These are phyloP conservation scores for Blastobotrys arbuscula DNA, from an alignment of 1,139 yeast species.

Conservation along the genomic window DNA sequence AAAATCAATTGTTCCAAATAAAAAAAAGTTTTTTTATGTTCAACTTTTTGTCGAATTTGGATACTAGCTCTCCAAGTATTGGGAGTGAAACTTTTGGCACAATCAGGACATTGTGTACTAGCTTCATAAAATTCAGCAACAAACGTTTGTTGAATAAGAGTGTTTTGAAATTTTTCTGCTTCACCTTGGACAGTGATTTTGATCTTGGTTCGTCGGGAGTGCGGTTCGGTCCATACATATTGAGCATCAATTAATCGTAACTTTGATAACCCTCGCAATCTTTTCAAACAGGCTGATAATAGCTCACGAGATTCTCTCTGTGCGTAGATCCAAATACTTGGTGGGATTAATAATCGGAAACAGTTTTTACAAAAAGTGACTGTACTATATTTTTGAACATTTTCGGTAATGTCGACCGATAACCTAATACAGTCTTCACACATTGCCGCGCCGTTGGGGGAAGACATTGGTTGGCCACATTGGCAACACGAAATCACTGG, in stretches of 20 bases:
- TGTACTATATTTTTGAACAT: slow-evolving; percentile 89
- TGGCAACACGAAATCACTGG: slow-evolving; percentile 94
- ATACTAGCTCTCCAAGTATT: slow-evolving; percentile 99
- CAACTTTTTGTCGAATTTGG: slow-evolving; percentile 94
- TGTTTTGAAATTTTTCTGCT: slow-evolving; percentile 65
- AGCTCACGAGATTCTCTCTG: slow-evolving; percentile 89
- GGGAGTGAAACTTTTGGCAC: slow-evolving; percentile 94
- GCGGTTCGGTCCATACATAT: slow-evolving; percentile 99
- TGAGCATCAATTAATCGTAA: slow-evolving; percentile 89
- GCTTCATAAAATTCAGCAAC: slow-evolving; percentile 93
- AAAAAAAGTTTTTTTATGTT: slow-evolving; percentile 93
- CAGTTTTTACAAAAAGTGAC: slow-evolving; percentile 94
- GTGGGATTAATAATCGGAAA: slow-evolving; percentile 89
- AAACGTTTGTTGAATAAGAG: slow-evolving; percentile 88
- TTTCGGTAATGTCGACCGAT: slow-evolving; percentile 90
- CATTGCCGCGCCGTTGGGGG: slow-evolving; percentile 77
- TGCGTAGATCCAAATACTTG: slow-evolving; percentile 87
- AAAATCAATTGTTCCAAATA: slow-evolving; percentile 92
- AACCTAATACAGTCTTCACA: slow-evolving; percentile 95
- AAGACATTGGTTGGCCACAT: slow-evolving; percentile 97
- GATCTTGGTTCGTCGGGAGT: slow-evolving; percentile 87
- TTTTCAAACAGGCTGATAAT: slow-evolving; percentile 81
- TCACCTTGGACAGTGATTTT: slow-evolving; percentile 95
- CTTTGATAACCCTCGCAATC: slow-evolving; percentile 80
- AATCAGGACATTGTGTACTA: slow-evolving; percentile 97